Evolutionary conservation across 1,139 yeast species (phyloP).

Genomic region (Pichia terricola): DNA sequence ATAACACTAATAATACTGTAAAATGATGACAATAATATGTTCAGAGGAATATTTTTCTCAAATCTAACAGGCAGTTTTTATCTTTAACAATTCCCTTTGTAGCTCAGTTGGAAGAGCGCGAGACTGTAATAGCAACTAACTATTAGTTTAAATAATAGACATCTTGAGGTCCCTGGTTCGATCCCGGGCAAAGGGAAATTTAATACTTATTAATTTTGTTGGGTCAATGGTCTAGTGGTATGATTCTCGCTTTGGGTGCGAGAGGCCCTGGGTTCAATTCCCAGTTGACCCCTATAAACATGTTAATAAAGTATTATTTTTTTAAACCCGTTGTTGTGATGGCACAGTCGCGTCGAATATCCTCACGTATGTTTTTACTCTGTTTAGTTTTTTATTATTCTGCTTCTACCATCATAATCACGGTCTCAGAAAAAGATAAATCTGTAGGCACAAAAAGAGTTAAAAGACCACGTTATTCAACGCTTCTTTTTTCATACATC

Average conservation of each 20-base stretch:
- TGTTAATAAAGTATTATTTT: neutral
- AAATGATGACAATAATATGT: no score
- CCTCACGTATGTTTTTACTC: no score
- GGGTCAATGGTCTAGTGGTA: slow-evolving; percentile 30
- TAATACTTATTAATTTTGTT: neutral
- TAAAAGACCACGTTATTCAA: no score
- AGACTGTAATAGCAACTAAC: slow-evolving; percentile 10
- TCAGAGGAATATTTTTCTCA: no score
- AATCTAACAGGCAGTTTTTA: neutral
- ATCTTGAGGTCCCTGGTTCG: slow-evolving; percentile 15
- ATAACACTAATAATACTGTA: no score
- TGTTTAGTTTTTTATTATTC: no score
- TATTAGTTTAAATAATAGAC: slow-evolving; percentile 1
- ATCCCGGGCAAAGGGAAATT: slow-evolving; percentile 12
- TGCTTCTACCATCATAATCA: no score
- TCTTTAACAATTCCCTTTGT: slow-evolving; percentile 7
- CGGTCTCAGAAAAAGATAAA: no score
- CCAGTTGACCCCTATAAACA: slow-evolving; percentile 25
- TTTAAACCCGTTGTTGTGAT: neutral
- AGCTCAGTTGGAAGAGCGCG: slow-evolving; percentile 16
- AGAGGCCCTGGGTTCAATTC: slow-evolving; percentile 28
- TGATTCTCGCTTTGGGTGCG: slow-evolving; percentile 44
- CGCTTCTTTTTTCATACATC: no score
- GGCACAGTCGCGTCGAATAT: no score
- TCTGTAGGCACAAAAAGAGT: no score